These are phyloP conservation scores for Camelina hispida DNA, from an alignment of 345 rosid genomes.

Conservation along the genomic window DNA sequence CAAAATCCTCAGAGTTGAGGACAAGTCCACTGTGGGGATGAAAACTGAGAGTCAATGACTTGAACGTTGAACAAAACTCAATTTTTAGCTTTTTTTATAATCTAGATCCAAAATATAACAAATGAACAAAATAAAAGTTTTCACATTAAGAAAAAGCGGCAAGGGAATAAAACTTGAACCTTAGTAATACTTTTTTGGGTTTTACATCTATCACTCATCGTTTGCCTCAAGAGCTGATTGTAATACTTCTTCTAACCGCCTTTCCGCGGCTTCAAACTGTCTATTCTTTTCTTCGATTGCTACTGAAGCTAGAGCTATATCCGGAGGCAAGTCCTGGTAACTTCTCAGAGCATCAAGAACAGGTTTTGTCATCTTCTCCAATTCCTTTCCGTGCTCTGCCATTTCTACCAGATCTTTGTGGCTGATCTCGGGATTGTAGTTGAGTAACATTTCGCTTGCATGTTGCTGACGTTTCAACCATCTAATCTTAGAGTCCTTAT, in stretches of 20 bases:
- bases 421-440: constrained; percentile 81
- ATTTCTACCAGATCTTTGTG: constrained; percentile 83
- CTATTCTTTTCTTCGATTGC: constrained; percentile 94
- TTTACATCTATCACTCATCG: constrained; percentile 11
- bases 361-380: too few relatives aligned
- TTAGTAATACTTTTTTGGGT: neutral
- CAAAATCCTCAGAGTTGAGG: too few relatives aligned
- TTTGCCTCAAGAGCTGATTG: constrained; percentile 72
- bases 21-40: too few relatives aligned
- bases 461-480: neutral
- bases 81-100: too few relatives aligned
- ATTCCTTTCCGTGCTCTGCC: constrained; percentile 86
- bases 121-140: too few relatives aligned
- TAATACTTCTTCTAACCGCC: constrained; percentile 84
- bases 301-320: constrained; percentile 86
- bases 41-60: too few relatives aligned
- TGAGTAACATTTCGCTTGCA: constrained; percentile 53
- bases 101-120: too few relatives aligned
- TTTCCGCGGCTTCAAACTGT: constrained; percentile 86
- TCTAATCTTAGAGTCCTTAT: constrained; percentile 44
- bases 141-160: too few relatives aligned
- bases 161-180: too few relatives aligned
- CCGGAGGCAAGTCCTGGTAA: constrained; percentile 97
- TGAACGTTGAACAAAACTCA: too few relatives aligned
- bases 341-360: constrained; percentile 61